Evolutionary conservation across 495 filamentous ascomycete genomes (phyloP).

Genomic region (Aspergillus biplanus): DNA sequence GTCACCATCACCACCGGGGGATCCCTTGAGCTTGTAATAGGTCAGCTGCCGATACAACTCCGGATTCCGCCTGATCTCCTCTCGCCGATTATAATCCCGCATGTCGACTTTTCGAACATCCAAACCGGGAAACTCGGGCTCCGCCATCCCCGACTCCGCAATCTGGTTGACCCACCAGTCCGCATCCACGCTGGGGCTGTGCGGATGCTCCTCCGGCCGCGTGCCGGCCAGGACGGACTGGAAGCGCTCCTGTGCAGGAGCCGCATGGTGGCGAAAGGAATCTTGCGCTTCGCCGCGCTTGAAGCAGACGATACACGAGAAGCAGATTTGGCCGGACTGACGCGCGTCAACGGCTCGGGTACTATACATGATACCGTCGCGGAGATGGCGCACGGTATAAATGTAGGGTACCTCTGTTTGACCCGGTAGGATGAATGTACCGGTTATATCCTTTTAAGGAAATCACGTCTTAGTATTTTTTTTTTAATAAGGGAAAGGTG

Average conservation of each 20-base stretch:
- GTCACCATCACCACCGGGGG: constrained; percentile 29
- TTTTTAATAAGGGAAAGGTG: background rate
- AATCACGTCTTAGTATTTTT: background rate
- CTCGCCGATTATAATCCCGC: constrained; percentile 52
- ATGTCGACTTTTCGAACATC: constrained; percentile 69
- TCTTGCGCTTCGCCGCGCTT: constrained; percentile 49
- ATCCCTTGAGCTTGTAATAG: constrained; percentile 58
- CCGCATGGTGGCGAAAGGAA: constrained; percentile 46
- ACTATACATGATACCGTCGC: constrained; percentile 59
- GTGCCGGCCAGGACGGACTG: constrained; percentile 41
- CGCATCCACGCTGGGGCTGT: constrained; percentile 48
- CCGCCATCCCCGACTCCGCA: constrained; percentile 29
- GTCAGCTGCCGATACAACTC: constrained; percentile 62
- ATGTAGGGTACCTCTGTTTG: constrained; percentile 58
- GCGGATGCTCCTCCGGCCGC: constrained; percentile 39
- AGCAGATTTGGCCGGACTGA: constrained; percentile 54
- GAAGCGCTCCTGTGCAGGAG: constrained; percentile 41
- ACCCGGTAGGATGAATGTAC: constrained; percentile 66
- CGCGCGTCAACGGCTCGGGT: constrained; percentile 62
- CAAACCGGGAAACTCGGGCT: constrained; percentile 59
- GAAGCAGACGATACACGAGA: constrained; percentile 65
- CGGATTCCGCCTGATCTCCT: constrained; percentile 40
- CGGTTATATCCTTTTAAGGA: constrained; percentile 60
- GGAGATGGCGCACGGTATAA: constrained; percentile 58
- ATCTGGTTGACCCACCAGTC: constrained; percentile 48